phyloP scores from a whole-genome alignment of 768 basidiomycete species.

The Mycena pura region DNA sequence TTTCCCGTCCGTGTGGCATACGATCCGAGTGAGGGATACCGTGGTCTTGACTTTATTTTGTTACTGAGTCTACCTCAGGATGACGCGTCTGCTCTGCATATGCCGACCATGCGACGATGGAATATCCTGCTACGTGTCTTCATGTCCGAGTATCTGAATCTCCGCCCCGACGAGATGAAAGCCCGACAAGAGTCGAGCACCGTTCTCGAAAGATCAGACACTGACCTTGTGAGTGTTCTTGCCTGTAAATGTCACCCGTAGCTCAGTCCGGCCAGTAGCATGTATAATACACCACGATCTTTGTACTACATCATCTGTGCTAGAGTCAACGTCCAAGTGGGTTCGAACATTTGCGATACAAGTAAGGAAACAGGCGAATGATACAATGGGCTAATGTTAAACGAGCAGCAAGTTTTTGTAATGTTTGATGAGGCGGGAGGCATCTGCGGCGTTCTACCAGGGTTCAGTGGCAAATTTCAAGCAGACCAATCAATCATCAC shows the following conservation, averaged over 20 bases:
- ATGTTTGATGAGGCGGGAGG: conserved; percentile 31
- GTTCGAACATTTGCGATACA: conserved; percentile 7
- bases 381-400: neutral
- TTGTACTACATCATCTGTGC: conserved; percentile 18
- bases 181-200: conserved; percentile 25
- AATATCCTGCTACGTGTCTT: conserved; percentile 88
- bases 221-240: conserved; percentile 54
- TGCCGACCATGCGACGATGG: conserved; percentile 89
- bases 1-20: conserved; percentile 93
- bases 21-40: conserved; percentile 57
- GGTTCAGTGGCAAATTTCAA: neutral
- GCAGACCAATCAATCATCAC: conserved; percentile 26
- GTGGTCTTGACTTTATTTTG: neutral
- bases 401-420: conserved; percentile 30
- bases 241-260: neutral
- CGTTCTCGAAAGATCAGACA: conserved; percentile 42
- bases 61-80: conserved; percentile 59
- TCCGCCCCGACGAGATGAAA: conserved; percentile 56
- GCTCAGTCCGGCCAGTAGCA: conserved; percentile 20
- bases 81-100: conserved; percentile 84
- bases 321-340: conserved; percentile 11
- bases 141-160: conserved; percentile 85
- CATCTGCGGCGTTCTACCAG: conserved; percentile 30
- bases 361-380: neutral
- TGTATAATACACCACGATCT: neutral